Evolutionary conservation across 169 alveolate species (phyloP).

Genomic region (Cytauxzoon felis): DNA sequence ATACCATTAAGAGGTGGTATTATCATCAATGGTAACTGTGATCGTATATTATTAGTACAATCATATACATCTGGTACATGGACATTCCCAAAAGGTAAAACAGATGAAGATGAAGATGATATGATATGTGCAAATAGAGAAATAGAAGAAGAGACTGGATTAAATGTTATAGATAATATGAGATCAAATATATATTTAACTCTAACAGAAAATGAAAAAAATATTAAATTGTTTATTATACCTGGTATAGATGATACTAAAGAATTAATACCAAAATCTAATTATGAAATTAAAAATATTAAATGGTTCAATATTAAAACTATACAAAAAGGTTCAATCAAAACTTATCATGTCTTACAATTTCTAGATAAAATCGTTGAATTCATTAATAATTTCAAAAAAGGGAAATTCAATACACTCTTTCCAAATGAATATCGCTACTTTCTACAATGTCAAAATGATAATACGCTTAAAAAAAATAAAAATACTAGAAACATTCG

Average conservation of each 20-base stretch:
- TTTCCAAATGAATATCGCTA: conserved; percentile 21
- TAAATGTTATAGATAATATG: conserved; percentile 75
- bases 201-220: conserved; percentile 70
- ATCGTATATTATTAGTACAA: conserved; percentile 78
- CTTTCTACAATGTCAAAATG: not conserved
- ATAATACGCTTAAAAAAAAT: not conserved
- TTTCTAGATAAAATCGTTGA: conserved; percentile 44
- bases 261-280: conserved; percentile 72
- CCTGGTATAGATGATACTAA: conserved; percentile 82
- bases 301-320: conserved; percentile 73
- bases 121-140: conserved; percentile 91
- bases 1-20: conserved; percentile 88
- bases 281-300: conserved; percentile 80
- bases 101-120: conserved; percentile 88
- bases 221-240: conserved; percentile 76
- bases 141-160: conserved; percentile 89
- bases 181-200: conserved; percentile 75
- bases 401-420: conserved; percentile 13
- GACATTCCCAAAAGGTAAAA: conserved; percentile 93
- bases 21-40: conserved; percentile 73
- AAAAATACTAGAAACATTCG: conserved; percentile 17
- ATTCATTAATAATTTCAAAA: conserved; percentile 12
- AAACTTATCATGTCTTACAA: conserved; percentile 41
- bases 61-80: conserved; percentile 82
- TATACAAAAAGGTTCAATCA: conserved; percentile 18